These are phyloP conservation scores for Pseudogymnoascus sp. DNA, from an alignment of 2,329 filamentous ascomycete species.

Conservation along the genomic window DNA sequence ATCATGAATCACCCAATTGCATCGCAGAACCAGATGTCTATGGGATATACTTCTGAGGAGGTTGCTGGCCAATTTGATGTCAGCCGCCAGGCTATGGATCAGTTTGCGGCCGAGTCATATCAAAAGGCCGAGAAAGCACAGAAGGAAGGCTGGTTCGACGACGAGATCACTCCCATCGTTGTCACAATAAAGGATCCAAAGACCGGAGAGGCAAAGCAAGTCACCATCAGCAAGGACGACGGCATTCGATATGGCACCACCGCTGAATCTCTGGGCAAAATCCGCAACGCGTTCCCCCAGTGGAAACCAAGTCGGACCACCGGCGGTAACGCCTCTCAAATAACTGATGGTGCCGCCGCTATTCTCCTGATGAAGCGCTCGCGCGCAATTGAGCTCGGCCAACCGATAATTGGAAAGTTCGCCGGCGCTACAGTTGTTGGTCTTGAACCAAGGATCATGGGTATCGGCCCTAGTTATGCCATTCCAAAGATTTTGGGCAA, in stretches of 20 bases:
- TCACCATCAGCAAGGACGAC: conserved; percentile 76
- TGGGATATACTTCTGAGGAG: conserved; percentile 85
- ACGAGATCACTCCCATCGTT: conserved; percentile 79
- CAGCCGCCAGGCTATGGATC: conserved; percentile 66
- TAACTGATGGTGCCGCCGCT: conserved; percentile 91
- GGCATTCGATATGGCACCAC: conserved; percentile 80
- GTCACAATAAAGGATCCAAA: conserved; percentile 81
- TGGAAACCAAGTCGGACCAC: conserved; percentile 89
- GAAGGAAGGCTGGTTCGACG: conserved; percentile 74
- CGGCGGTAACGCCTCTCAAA: conserved; percentile 89
- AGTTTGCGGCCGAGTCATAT: conserved; percentile 81
- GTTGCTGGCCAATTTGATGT: conserved; percentile 83
- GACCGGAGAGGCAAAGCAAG: conserved; percentile 71
- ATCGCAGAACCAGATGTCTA: conserved; percentile 91
- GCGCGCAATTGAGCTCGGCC: conserved; percentile 78
- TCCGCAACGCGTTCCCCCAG: conserved; percentile 78
- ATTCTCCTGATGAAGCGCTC: conserved; percentile 90
- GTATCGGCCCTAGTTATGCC: conserved; percentile 84
- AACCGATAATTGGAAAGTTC: conserved; percentile 85
- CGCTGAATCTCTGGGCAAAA: conserved; percentile 78
- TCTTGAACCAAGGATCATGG: conserved; percentile 88
- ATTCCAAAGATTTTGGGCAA: conserved; percentile 85
- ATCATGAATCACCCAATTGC: conserved; percentile 71
- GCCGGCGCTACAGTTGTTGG: conserved; percentile 77
- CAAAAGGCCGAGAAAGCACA: conserved; percentile 81